Evolutionary conservation across 306 rosid genomes (phyloP).

Genomic region (Acacia acuminata): DNA sequence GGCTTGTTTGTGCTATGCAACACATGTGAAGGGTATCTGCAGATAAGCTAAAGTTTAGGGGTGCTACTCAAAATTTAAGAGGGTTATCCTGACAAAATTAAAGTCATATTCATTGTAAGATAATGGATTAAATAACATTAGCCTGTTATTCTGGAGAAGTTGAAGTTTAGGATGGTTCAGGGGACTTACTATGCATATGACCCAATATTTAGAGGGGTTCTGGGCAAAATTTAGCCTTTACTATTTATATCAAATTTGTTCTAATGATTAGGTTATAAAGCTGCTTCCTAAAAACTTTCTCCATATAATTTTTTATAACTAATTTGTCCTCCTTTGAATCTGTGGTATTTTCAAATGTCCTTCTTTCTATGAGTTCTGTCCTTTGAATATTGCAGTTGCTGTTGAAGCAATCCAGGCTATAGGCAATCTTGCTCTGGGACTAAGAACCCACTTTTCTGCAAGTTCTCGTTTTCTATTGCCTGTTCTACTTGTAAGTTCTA

Average conservation of each 20-base stretch:
- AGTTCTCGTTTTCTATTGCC: slow-evolving; percentile 97
- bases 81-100: background rate
- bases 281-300: background rate
- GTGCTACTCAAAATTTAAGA: background rate
- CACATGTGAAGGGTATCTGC: background rate
- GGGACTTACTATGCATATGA: background rate
- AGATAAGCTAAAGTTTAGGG: background rate
- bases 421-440: slow-evolving; percentile 94
- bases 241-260: background rate
- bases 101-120: background rate
- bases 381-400: slow-evolving; percentile 89
- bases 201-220: background rate
- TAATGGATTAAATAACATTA: background rate
- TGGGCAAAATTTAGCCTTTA: background rate
- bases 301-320: background rate
- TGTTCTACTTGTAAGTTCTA: slow-evolving; percentile 81
- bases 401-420: slow-evolving; percentile 99
- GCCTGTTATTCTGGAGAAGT: background rate
- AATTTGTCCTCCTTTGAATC: background rate
- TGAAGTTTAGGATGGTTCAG: background rate
- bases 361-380: background rate
- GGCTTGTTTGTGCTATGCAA: background rate
- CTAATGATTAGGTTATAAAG: slow-evolving; percentile 3
- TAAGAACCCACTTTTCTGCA: slow-evolving; percentile 86
- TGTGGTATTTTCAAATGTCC: background rate